Conservation (phyloP, 116 monocot species). For the Papilionanthe hybrid region DNA sequence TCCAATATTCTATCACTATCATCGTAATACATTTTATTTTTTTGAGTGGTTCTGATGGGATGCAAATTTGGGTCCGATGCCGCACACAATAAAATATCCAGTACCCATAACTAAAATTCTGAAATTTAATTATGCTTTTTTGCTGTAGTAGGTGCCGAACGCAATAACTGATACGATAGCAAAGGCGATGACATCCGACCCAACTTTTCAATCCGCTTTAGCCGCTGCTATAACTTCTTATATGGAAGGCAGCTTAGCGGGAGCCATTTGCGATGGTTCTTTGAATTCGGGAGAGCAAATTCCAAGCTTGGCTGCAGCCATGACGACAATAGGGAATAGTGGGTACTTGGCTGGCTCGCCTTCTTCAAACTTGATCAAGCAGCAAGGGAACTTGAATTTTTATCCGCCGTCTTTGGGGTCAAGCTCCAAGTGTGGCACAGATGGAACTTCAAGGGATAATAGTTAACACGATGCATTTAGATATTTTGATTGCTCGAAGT, state of each 20-base stretch:
- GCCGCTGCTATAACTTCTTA: slow-evolving; percentile 40
- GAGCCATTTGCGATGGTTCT: not conserved
- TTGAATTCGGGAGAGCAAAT: slow-evolving; percentile 1
- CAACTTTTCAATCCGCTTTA: slow-evolving; percentile 45
- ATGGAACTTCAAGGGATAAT: not conserved
- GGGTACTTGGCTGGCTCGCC: not conserved
- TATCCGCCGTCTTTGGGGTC: too few species aligned
- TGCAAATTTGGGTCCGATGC: too few species aligned
- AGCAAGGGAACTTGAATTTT: too few species aligned
- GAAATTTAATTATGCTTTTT: not conserved
- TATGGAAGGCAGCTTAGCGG: slow-evolving; percentile 19
- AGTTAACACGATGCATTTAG: too few species aligned
- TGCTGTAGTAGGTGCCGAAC: not conserved
- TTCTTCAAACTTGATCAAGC: not conserved
- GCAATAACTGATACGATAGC: slow-evolving; percentile 36
- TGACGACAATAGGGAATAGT: not conserved
- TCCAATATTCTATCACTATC: too few species aligned
- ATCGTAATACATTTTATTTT: too few species aligned
- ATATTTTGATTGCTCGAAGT: too few species aligned
- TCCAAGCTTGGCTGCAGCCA: not conserved
- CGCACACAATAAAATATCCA: too few species aligned
- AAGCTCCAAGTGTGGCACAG: not conserved
- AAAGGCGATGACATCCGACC: slow-evolving; percentile 50
- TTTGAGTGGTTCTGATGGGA: too few species aligned
- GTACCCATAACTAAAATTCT: not conserved